phyloP scores from a whole-genome alignment of 1,284 basidiomycete genomes.

The Porogramme epimiltina region DNA sequence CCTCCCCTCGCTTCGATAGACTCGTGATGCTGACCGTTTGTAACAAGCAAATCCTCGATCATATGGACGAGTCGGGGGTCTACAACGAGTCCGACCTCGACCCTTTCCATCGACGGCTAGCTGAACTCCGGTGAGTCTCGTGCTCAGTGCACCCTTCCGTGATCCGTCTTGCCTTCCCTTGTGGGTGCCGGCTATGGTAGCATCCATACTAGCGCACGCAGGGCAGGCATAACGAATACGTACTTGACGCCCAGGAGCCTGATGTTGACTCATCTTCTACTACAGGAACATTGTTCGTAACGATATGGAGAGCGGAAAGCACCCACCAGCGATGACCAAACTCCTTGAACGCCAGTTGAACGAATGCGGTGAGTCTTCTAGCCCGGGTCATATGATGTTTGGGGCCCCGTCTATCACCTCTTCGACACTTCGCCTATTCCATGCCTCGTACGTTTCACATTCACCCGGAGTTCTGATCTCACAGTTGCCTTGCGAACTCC shows the following conservation, averaged over 20 bases:
- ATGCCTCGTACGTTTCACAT: constrained; percentile 13
- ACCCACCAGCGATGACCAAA: constrained; percentile 87
- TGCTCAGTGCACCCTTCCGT: background rate
- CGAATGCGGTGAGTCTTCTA: constrained; percentile 78
- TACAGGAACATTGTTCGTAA: constrained; percentile 72
- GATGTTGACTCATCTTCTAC: constrained; percentile 2
- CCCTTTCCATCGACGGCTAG: constrained; percentile 81
- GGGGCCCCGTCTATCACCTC: background rate
- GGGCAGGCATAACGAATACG: constrained; percentile 3
- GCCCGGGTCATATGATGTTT: background rate
- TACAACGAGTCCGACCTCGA: constrained; percentile 89
- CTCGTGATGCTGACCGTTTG: constrained; percentile 22
- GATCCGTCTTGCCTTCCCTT: background rate
- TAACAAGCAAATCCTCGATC: constrained; percentile 85
- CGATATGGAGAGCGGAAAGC: constrained; percentile 81
- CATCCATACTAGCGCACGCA: too few relatives aligned
- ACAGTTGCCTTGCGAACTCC: constrained; percentile 15
- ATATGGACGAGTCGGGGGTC: constrained; percentile 92
- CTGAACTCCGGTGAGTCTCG: constrained; percentile 61
- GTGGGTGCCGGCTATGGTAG: background rate
- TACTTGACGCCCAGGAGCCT: background rate
- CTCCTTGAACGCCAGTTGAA: constrained; percentile 90
- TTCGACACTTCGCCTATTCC: constrained; percentile 3
- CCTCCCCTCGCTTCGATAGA: constrained; percentile 7
- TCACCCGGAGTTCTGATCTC: constrained; percentile 15